Base-by-base conservation (phyloP, 805 yeast species). In the Starmera dryadoides region DNA sequence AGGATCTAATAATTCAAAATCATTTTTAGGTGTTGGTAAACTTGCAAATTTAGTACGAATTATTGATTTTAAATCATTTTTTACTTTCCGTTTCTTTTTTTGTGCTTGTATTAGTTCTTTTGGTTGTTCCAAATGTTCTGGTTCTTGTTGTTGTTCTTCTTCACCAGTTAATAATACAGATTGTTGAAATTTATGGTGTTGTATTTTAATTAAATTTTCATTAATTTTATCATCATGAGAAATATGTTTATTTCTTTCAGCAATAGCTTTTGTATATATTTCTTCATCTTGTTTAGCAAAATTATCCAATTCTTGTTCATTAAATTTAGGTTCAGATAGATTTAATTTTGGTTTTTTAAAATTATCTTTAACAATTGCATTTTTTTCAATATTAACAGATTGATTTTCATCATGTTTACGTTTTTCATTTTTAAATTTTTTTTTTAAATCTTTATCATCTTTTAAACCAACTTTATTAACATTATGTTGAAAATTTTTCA, bases 401-500 rank as follows among this genome's bases (percentile, higher is more conserved):
- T 39, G 14, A 37, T 34, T 52, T 12, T 34, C 39, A 33, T 58
- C 58, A 35, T 55, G 43, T 2, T 39, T 46, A 20, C 49, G 56
- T 49, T 42, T 47, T 46, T 47, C 50, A 45, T 60, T 58, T 40
- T 58, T 59, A 23, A 58, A 58, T 40, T 58, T 63, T 11, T 56
- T 58, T 14, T 39, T 46, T 4, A 56, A 59, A 17, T 54, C 56
- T 22, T 65, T 68, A 36, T 62, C 56, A 30, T 69, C 60, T 19
- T 59, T 52, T 7, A 77, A 49, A 5, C 86, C 86, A 18, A 58
- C 53, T 15, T 54, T 54, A 2, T 65, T 58, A 0, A 79, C 76
- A 5, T 53, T 48, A 6, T 50, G 56, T 39, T 69, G 73, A 57
- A 76, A 84, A 16, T 53, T 58, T 2, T 42, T 43, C 33, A 66